These are phyloP conservation scores for Eutypella sp. DNA, from an alignment of 2,329 filamentous ascomycete genomes.

Conservation along the genomic window DNA sequence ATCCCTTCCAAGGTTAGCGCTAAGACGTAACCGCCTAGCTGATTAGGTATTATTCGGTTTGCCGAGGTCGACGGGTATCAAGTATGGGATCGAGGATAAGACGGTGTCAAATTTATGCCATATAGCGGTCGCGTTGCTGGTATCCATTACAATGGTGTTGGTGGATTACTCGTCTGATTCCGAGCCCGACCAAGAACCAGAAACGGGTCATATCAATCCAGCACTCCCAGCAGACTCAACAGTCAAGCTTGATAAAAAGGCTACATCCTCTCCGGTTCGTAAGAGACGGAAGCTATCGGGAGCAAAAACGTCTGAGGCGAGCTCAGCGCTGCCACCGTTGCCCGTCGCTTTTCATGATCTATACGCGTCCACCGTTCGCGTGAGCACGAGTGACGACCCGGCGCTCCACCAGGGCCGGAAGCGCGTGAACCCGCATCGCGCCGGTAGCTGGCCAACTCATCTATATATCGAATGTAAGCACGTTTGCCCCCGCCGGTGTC, in stretches of 20 bases:
- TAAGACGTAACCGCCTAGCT: no score
- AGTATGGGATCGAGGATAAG: neutral
- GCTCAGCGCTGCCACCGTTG: slow-evolving; percentile 59
- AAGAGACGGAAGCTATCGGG: slow-evolving; percentile 23
- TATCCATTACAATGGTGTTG: slow-evolving; percentile 26
- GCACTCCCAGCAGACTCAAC: neutral
- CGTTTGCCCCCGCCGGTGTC: no score
- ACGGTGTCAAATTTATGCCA: neutral
- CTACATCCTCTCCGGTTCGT: slow-evolving; percentile 5
- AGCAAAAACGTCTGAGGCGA: neutral
- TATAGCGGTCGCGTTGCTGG: neutral
- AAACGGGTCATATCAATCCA: neutral
- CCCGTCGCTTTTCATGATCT: slow-evolving; percentile 81
- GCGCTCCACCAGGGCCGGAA: slow-evolving; percentile 79
- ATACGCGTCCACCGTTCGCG: slow-evolving; percentile 76
- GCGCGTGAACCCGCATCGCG: slow-evolving; percentile 75
- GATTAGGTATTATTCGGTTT: no score
- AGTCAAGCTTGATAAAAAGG: neutral
- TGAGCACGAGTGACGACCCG: slow-evolving; percentile 77
- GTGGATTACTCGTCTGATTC: slow-evolving; percentile 35
- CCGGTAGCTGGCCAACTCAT: slow-evolving; percentile 90
- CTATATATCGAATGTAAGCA: slow-evolving; percentile 85
- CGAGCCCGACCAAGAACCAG: slow-evolving; percentile 13
- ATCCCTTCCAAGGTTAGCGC: no score
- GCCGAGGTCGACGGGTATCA: no score